Evolutionary conservation across 805 yeast species (phyloP).

Genomic region (Zygoascus bituminiphila): DNA sequence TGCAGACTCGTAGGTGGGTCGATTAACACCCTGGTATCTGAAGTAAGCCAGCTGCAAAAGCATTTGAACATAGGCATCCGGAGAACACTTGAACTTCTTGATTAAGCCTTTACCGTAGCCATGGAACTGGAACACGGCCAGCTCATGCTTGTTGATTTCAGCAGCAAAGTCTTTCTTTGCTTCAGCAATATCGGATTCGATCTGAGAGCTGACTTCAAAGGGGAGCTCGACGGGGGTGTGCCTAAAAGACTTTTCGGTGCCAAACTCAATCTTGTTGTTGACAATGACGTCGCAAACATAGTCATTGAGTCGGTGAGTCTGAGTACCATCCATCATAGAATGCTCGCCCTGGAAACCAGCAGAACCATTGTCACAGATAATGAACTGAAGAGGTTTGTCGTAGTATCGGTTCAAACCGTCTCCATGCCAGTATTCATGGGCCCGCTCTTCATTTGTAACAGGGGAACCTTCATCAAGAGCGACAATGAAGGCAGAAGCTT

Average conservation of each 20-base stretch:
- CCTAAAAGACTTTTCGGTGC: conserved; percentile 14
- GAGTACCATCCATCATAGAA: conserved; percentile 97
- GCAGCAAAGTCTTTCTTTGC: conserved; percentile 52
- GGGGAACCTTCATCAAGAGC: conserved; percentile 72
- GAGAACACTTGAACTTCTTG: conserved; percentile 76
- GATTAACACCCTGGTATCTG: conserved; percentile 66
- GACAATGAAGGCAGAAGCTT: conserved; percentile 69
- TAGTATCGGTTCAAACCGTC: conserved; percentile 82
- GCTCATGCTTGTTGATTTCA: conserved; percentile 59
- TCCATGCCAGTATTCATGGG: conserved; percentile 91
- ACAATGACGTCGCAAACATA: conserved; percentile 51
- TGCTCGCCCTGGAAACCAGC: conserved; percentile 96
- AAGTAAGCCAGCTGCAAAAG: conserved; percentile 83
- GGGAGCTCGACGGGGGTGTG: conserved; percentile 30
- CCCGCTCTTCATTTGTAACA: conserved; percentile 70
- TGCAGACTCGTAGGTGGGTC: conserved; percentile 95
- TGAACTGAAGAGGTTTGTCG: conserved; percentile 85
- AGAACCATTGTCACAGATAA: conserved; percentile 71
- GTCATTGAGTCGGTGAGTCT: conserved; percentile 82
- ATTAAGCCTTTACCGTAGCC: conserved; percentile 83
- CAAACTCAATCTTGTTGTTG: conserved; percentile 37
- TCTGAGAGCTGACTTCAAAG: conserved; percentile 44
- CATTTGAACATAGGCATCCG: conserved; percentile 91
- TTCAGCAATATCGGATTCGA: conserved; percentile 41
- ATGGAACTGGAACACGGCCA: conserved; percentile 69